These are phyloP conservation scores for Sextonia rubra DNA, from an alignment of 164 flowering plant genomes.

Conservation along the genomic window DNA sequence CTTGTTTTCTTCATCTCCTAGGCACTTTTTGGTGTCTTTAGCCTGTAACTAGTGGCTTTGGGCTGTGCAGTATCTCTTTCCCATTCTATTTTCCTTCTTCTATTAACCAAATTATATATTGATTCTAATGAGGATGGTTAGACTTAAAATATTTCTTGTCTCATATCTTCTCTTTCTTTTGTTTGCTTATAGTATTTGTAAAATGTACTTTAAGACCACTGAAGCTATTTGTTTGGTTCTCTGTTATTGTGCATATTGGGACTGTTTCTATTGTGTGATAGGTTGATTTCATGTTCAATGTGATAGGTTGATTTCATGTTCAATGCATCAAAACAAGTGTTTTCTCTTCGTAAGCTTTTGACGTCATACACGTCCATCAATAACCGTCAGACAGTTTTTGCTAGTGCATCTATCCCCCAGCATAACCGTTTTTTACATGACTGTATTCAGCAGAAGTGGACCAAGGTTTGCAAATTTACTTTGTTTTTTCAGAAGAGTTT, in stretches of 20 bases:
- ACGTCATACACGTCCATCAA: constrained; percentile 60
- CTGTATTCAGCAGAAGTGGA: constrained; percentile 97
- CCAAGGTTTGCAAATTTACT: constrained; percentile 55
- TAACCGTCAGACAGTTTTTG: constrained; percentile 82
- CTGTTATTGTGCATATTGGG: constrained; percentile 6
- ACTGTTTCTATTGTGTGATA: constrained; percentile 17
- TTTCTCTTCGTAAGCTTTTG: constrained; percentile 70
- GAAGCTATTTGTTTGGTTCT: neutral
- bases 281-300: constrained; percentile 95
- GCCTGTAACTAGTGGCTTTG: no score
- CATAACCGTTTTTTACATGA: constrained; percentile 73
- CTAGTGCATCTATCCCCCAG: constrained; percentile 97
- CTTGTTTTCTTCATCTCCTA: no score
- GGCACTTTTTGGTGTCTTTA: no score
- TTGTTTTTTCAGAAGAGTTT: neutral
- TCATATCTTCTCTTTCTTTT: neutral
- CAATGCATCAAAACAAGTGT: constrained; percentile 71
- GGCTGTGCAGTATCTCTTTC: no score
- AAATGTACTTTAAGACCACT: neutral
- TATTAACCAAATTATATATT: no score
- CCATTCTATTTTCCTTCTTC: no score
- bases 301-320: constrained; percentile 90
- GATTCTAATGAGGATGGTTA: neutral
- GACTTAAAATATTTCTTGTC: neutral
- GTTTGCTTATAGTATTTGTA: neutral